phyloP scores from a whole-genome alignment of 1,139 yeast species.

The Chernovozyma aurita region DNA sequence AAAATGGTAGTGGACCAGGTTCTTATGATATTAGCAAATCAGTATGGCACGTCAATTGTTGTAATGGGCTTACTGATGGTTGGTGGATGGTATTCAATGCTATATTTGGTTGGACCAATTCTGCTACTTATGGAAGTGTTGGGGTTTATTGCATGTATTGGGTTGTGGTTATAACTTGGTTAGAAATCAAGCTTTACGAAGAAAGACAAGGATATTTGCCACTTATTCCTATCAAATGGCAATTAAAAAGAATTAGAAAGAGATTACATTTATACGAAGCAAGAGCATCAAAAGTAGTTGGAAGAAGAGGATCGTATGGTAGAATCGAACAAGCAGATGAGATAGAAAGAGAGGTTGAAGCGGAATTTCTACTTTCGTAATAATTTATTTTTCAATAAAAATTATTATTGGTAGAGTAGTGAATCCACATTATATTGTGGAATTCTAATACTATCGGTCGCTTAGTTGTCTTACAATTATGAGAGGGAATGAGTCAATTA shows the following conservation, averaged over 20 bases:
- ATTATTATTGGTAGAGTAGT: too few species aligned
- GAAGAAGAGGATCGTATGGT: conserved; percentile 1
- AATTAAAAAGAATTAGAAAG: conserved; percentile 51
- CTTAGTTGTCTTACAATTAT: too few species aligned
- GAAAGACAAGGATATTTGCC: conserved; percentile 65
- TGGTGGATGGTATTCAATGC: conserved; percentile 96
- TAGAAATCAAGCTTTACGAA: conserved; percentile 49
- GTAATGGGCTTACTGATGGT: conserved; percentile 85
- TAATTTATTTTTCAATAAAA: too few species aligned
- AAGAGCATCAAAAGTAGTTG: conserved; percentile 4
- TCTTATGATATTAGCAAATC: conserved; percentile 76
- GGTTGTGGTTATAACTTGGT: conserved; percentile 54
- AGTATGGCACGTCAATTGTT: conserved; percentile 96
- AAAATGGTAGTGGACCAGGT: conserved; percentile 91
- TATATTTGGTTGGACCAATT: conserved; percentile 90
- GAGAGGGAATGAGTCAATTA: too few species aligned
- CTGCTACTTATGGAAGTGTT: conserved; percentile 94
- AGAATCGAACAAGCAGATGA: not conserved
- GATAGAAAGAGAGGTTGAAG: not conserved
- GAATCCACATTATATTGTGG: too few species aligned
- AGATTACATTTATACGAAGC: conserved; percentile 29
- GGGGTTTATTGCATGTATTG: conserved; percentile 72
- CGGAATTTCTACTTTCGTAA: not conserved
- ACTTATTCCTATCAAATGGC: conserved; percentile 56
- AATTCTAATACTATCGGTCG: too few species aligned